Base-by-base conservation (phyloP, 768 basidiomycete species). In the Paxillus rubicundulus region DNA sequence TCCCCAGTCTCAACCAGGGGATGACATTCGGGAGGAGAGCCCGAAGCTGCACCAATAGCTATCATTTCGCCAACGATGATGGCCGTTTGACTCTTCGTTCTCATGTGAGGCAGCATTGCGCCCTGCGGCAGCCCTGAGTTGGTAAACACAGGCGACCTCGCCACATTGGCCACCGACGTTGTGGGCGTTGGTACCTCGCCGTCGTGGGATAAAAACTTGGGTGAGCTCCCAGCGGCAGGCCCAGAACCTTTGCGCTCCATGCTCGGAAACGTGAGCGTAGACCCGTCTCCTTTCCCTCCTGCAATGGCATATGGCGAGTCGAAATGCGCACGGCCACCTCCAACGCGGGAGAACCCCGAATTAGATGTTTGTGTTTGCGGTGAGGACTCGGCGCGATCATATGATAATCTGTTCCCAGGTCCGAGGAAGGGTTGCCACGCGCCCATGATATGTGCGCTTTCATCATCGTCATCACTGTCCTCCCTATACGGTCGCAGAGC, bases 311-410 rank as follows among this genome's bases (percentile, higher is more conserved):
- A 97, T 0, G 94, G 94, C 9, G 86, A 74, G 50, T 92, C 87
- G 45, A 85, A 89, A 61, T 93, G 86, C 2, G 95, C 89, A 37
- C 86, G 77, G 28, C 95, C 94, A 12, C 95, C 95, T 13, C 89
- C 87, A 2, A 98, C 81, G 44, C 92, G 80, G 5, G 90, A 82
- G 72, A 98, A 97, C 2, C 92, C 92, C 17, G 87, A 80, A 7
- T 69, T 57, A 12, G 65, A 65, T 10, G 62, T 56, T 47, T 61
- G 69, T 14, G 71, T 54, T 48, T 61, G 57, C 32, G 66, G 70
- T 47, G 56, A 59, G 38, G 57, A 62, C 48, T 65, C 66, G 13
- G 60, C 17, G 24, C 61, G 65, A 33, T 71, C 68, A 20, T 49
- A 57, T 4, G 69, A 63, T 0, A 16, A 43, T 20, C 61, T 50